Conservation (phyloP, 371 early-diverging fungal genomes). For the Smittium culicis region DNA sequence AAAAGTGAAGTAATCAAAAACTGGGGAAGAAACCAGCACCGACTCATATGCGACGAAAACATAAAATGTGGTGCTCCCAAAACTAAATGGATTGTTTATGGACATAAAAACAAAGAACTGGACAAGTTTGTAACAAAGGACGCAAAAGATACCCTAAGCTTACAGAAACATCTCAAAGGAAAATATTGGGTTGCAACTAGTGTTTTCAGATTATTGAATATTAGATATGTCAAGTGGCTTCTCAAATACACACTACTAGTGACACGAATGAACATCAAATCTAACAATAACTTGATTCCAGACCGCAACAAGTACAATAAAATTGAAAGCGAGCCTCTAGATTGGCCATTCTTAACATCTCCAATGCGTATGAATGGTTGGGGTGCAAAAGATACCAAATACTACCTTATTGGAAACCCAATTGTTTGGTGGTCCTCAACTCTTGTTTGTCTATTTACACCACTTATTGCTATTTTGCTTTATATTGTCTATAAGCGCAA, state of each 20-base stretch:
- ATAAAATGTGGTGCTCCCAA: background rate
- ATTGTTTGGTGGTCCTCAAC: constrained; percentile 86
- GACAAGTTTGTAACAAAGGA: background rate
- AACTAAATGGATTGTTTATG: background rate
- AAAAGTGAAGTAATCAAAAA: background rate
- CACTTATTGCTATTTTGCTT: constrained; percentile 35
- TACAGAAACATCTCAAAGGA: no score
- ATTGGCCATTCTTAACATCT: constrained; percentile 86
- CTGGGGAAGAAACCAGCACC: background rate
- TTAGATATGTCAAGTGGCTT: background rate
- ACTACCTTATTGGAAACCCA: constrained; percentile 92
- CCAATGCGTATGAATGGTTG: constrained; percentile 89
- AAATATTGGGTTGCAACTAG: background rate
- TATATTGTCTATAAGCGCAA: constrained; percentile 33
- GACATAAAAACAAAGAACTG: background rate
- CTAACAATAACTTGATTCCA: constrained; percentile 96
- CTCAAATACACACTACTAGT: background rate
- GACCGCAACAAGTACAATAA: constrained; percentile 92
- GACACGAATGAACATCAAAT: constrained; percentile 37
- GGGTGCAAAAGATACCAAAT: constrained; percentile 75
- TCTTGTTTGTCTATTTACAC: constrained; percentile 41
- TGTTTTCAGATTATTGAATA: background rate
- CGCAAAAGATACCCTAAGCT: background rate
- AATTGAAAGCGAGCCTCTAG: constrained; percentile 69
- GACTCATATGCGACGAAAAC: background rate